phyloP scores from a whole-genome alignment of 2,329 filamentous ascomycete genomes.

The Aspergillus unguis region DNA sequence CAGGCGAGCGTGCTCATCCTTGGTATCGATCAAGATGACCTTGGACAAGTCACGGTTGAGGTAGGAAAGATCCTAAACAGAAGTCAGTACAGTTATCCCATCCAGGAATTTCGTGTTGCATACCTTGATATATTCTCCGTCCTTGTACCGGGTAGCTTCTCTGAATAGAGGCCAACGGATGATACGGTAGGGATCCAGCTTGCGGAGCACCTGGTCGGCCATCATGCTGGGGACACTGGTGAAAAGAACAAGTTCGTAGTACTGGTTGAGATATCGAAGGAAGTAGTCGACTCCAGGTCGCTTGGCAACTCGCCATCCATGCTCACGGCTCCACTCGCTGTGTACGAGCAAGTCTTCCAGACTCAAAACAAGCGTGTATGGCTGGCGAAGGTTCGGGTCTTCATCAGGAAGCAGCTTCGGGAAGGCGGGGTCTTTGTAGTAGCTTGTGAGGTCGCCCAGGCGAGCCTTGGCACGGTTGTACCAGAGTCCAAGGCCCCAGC shows the following conservation, averaged over 20 bases:
- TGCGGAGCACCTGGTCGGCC: conserved; percentile 83
- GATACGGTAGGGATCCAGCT: conserved; percentile 91
- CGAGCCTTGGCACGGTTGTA: conserved; percentile 77
- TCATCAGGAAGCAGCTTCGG: conserved; percentile 76
- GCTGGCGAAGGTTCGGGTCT: conserved; percentile 74
- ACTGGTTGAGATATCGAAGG: conserved; percentile 90
- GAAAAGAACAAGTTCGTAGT: conserved; percentile 97
- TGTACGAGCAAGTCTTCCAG: conserved; percentile 92
- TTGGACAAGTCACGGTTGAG: conserved; percentile 94
- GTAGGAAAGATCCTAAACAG: conserved; percentile 80
- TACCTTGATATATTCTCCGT: conserved; percentile 95
- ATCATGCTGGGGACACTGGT: conserved; percentile 81
- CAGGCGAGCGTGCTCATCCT: conserved; percentile 73
- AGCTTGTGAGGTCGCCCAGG: conserved; percentile 70
- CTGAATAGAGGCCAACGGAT: conserved; percentile 93
- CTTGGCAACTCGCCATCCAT: conserved; percentile 94
- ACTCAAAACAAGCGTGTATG: conserved; percentile 88
- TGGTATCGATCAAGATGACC: conserved; percentile 90
- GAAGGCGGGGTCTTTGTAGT: conserved; percentile 95
- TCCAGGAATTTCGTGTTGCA: conserved; percentile 15
- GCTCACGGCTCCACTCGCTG: conserved; percentile 89
- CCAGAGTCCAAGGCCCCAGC: conserved; percentile 72
- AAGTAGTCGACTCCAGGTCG: conserved; percentile 96
- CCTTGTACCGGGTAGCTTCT: conserved; percentile 95
- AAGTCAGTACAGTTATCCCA: background rate